Base-by-base conservation (phyloP, 75 land plant genomes). In the Pseudotsuga menziesii region DNA sequence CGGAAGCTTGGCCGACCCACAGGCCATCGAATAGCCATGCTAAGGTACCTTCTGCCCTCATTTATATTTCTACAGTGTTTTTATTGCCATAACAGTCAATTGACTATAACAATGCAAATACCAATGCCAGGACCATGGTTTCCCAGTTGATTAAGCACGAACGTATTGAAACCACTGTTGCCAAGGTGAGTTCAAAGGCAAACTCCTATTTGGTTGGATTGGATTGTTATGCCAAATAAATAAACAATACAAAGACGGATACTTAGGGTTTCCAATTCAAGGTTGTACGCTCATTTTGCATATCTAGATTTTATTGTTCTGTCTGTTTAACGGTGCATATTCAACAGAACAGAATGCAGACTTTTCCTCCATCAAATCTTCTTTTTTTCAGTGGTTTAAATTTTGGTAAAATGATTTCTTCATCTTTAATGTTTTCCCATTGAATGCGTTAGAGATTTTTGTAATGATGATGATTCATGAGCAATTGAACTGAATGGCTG, bases 91-190 rank as follows among this genome's bases (percentile, higher is more conserved):
- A 26, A 6, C 78, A 22, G 6, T 66, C 57, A 17, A 14, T 29
- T 75, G 32, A 25, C 52, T 57, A 56, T 0, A 14, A n/a, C 17
- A 36, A 36, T 74, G 44, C 22, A 1, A 63, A 44, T 57, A 26
- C 5, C 78, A 19, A 61, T 27, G 58, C 60, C 84, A 96, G 98
- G 82, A 96, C 94, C 58, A 92, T 96, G 93, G 99, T 94, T 26
- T 92, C 99, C n/a, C 97, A 96, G 86, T 80, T 96, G 69, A 85
- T 96, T 60, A 91, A 94, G 85, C 97, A 96, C 80, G 99, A 96
- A 79, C 89, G 99, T 22, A 92, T 96, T 57, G 99, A 96, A 75
- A 96, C 99, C 36, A 96, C 99, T 15, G 88, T 96, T 58, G 94
- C 99, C 6, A 96, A 96, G 99, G 99, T 93, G 15, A 32, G 55